Conservation (phyloP, 2,329 filamentous ascomycete species). For the Lizonia empirigonia region DNA sequence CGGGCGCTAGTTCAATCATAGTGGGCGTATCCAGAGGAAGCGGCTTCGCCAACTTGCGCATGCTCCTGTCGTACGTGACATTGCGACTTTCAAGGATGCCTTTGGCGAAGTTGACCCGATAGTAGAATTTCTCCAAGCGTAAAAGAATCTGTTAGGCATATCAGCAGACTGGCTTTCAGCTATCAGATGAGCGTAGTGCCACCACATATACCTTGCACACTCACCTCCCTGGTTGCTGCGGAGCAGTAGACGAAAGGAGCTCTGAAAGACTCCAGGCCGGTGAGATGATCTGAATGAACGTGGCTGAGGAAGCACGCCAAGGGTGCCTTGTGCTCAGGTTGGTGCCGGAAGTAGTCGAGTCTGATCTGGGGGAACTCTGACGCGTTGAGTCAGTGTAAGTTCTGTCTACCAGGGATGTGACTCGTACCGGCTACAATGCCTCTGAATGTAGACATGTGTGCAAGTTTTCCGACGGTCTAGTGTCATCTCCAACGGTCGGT, state of each 20-base stretch:
- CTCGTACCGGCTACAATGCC: constrained; percentile 37
- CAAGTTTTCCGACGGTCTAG: background rate
- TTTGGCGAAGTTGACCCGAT: constrained; percentile 79
- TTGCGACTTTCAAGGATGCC: constrained; percentile 76
- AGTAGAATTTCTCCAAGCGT: constrained; percentile 76
- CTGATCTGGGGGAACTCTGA: constrained; percentile 79
- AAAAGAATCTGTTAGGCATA: constrained; percentile 64
- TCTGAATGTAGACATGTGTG: constrained; percentile 45
- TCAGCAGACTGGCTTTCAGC: background rate
- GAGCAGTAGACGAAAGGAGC: constrained; percentile 92
- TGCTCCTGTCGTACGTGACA: constrained; percentile 73
- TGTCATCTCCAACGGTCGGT: constrained; percentile 1
- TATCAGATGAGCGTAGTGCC: background rate
- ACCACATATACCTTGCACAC: background rate
- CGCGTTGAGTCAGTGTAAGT: constrained; percentile 5
- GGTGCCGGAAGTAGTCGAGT: constrained; percentile 79
- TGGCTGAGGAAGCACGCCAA: constrained; percentile 89
- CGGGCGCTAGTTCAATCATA: constrained; percentile 72
- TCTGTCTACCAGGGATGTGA: background rate
- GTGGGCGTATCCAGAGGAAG: constrained; percentile 83
- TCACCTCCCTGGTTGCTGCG: constrained; percentile 73
- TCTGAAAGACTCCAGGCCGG: constrained; percentile 75
- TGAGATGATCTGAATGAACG: constrained; percentile 88
- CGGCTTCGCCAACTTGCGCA: constrained; percentile 74
- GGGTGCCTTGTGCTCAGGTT: constrained; percentile 62